Evolutionary conservation across 768 basidiomycete species (phyloP).

Genomic region (Pleurotus giganteus): DNA sequence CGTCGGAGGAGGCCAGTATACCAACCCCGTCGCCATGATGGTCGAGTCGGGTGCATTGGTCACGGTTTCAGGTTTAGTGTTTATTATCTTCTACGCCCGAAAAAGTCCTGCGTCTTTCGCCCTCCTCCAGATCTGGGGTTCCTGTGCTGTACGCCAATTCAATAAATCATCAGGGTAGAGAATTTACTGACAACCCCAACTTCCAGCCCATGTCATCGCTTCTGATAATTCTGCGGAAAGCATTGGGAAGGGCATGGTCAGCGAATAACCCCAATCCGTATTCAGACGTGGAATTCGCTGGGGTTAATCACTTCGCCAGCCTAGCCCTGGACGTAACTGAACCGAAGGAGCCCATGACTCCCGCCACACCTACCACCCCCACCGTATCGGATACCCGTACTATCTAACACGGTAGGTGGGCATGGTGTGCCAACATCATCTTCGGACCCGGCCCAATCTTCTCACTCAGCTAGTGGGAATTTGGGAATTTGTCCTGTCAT

Average conservation of each 20-base stretch:
- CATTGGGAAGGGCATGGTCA: constrained; percentile 18
- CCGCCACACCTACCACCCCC: too few relatives aligned
- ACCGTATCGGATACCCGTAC: too few relatives aligned
- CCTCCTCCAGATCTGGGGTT: constrained; percentile 29
- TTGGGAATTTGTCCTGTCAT: too few relatives aligned
- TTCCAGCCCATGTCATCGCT: constrained; percentile 17
- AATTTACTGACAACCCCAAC: not conserved
- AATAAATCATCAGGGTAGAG: not conserved
- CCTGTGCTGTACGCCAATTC: constrained; percentile 25
- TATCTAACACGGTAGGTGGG: too few relatives aligned
- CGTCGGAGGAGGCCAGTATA: not conserved
- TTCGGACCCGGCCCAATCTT: too few relatives aligned
- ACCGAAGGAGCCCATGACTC: too few relatives aligned
- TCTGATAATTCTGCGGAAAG: constrained; percentile 19
- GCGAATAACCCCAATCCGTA: constrained; percentile 12
- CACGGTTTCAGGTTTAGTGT: constrained; percentile 25
- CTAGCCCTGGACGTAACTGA: too few relatives aligned
- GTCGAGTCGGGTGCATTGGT: constrained; percentile 31
- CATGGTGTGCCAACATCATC: too few relatives aligned
- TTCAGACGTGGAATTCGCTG: too few relatives aligned
- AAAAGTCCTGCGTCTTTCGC: constrained; percentile 23
- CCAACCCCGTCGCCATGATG: constrained; percentile 23
- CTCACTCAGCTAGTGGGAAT: too few relatives aligned
- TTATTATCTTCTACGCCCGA: constrained; percentile 26
- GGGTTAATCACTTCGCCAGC: too few relatives aligned